Conservation (phyloP, 768 basidiomycete genomes). For the Gloeophyllum trabeum region DNA sequence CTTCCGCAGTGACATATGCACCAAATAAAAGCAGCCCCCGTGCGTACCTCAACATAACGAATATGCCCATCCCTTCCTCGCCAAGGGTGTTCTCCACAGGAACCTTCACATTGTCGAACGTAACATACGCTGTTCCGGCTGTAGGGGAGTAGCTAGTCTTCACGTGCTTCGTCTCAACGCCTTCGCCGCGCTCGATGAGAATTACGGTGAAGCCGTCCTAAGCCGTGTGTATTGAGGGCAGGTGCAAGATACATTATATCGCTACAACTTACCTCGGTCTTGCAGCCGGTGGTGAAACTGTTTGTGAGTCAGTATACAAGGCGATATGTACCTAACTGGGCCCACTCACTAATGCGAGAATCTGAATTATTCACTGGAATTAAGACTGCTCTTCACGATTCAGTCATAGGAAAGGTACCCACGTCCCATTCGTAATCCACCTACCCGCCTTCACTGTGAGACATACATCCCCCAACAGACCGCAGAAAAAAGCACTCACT, state of each 20-base stretch:
- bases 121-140: constrained; percentile 80
- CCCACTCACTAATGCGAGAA: constrained; percentile 24
- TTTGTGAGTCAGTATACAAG: too few species aligned
- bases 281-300: constrained; percentile 70
- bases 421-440: constrained; percentile 76
- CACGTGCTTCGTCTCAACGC: constrained; percentile 76
- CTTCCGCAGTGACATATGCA: too few species aligned
- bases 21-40: too few species aligned
- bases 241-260: neutral
- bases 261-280: constrained; percentile 40
- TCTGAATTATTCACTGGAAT: too few species aligned
- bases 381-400: too few species aligned
- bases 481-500: too few species aligned
- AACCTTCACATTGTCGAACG: constrained; percentile 76
- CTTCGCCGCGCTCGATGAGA: constrained; percentile 71
- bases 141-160: constrained; percentile 82
- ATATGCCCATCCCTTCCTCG: constrained; percentile 61
- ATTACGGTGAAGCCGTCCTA: constrained; percentile 72
- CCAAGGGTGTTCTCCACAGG: constrained; percentile 85
- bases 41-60: constrained; percentile 35
- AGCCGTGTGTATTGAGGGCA: too few species aligned
- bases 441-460: too few species aligned
- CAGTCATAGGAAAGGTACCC: too few species aligned
- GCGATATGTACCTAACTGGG: too few species aligned
- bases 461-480: too few species aligned